A percentile compares a stretch with the other conserved stretches of the same genome.
These are phyloP conservation scores for Moringa oleifera DNA, from an alignment of 345 rosid species.

Conservation along the genomic window DNA sequence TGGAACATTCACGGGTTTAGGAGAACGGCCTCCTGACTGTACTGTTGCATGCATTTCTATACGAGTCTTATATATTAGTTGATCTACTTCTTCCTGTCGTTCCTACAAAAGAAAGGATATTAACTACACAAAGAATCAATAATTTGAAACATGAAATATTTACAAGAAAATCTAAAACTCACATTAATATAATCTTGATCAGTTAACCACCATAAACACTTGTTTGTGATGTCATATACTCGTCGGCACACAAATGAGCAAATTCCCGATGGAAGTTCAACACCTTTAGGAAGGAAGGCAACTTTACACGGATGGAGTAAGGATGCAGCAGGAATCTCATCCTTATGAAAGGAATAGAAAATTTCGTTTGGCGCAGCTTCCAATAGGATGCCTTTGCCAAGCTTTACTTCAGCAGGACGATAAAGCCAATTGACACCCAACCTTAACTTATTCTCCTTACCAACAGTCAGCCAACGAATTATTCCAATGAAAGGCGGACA, in stretches of 20 bases:
- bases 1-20: constrained; percentile 69
- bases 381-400: constrained; percentile 74
- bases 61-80: constrained; percentile 54
- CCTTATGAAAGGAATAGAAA: constrained; percentile 93
- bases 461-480: constrained; percentile 48
- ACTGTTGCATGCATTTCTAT: constrained; percentile 73
- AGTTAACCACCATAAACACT: constrained; percentile 90
- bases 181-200: constrained; percentile 87
- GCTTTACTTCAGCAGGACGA: constrained; percentile 76
- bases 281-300: constrained; percentile 78
- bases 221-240: constrained; percentile 70
- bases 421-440: constrained; percentile 85
- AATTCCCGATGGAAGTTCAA: constrained; percentile 70
- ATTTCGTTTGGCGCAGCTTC: constrained; percentile 93
- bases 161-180: constrained; percentile 29
- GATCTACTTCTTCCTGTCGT: constrained; percentile 74
- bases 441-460: constrained; percentile 46
- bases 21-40: constrained; percentile 79
- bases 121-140: background rate
- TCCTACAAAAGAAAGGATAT: constrained; percentile 31
- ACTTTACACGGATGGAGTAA: constrained; percentile 96
- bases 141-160: background rate
- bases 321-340: constrained; percentile 81
- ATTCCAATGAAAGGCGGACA: constrained; percentile 89
- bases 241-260: constrained; percentile 80